phyloP scores from a whole-genome alignment of 2,329 filamentous ascomycete genomes.

The Ophiocordyceps camponoti-floridani region DNA sequence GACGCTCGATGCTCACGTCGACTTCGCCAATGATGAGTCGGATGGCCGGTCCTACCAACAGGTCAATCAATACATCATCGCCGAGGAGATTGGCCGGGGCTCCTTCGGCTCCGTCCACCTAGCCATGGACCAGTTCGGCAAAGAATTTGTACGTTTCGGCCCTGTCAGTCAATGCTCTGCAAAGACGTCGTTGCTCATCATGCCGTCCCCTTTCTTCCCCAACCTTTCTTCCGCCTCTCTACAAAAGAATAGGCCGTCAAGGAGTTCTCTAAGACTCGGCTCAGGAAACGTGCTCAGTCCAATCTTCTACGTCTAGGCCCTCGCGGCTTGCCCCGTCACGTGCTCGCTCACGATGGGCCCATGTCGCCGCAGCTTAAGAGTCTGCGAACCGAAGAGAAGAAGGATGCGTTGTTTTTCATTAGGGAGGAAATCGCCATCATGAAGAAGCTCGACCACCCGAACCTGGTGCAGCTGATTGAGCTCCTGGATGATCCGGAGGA shows the following conservation, averaged over 20 bases:
- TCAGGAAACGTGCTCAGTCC: constrained; percentile 81
- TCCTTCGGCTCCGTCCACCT: constrained; percentile 90
- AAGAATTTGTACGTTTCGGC: constrained; percentile 59
- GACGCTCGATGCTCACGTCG: constrained; percentile 76
- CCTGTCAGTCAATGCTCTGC: not conserved
- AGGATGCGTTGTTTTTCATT: constrained; percentile 65
- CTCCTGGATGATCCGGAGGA: constrained; percentile 90
- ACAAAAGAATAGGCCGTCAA: constrained; percentile 57
- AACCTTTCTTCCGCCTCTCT: not conserved
- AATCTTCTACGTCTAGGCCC: constrained; percentile 50
- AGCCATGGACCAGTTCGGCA: constrained; percentile 75
- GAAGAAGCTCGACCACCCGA: constrained; percentile 94
- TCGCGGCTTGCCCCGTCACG: constrained; percentile 12
- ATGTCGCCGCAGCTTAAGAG: constrained; percentile 10
- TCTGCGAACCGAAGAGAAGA: constrained; percentile 35
- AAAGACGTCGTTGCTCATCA: not conserved
- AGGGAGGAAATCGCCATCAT: constrained; percentile 96
- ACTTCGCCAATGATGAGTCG: constrained; percentile 70
- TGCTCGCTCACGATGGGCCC: constrained; percentile 6
- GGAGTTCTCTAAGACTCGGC: constrained; percentile 84
- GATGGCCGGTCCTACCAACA: constrained; percentile 67
- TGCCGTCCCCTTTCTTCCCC: not conserved
- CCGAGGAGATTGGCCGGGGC: constrained; percentile 88
- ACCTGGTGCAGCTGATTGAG: constrained; percentile 84
- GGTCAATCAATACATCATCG: constrained; percentile 90